Percentiles rank a stretch among this genome's conserved stretches.
Evolutionary conservation across 2,329 filamentous ascomycete species (phyloP).

Genomic region (Colletotrichum phormii): DNA sequence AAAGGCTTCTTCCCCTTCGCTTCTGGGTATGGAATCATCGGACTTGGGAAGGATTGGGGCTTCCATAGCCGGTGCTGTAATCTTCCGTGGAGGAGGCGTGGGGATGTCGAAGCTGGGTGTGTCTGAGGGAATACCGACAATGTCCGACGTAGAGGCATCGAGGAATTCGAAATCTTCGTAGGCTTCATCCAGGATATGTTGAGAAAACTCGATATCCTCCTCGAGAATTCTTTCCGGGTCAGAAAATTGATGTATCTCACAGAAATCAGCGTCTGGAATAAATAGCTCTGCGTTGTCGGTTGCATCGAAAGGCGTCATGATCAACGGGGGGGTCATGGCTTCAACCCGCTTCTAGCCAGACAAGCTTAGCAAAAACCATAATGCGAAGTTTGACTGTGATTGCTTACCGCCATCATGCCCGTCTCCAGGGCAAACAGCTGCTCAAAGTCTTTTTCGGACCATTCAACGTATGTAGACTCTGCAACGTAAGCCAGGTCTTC

Average conservation of each 20-base stretch:
- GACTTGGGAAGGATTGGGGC: not conserved
- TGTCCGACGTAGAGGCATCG: not conserved
- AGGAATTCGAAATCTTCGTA: not conserved
- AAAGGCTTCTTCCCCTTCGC: not conserved
- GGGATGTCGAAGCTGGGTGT: conserved; percentile 5
- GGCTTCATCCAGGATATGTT: conserved; percentile 3
- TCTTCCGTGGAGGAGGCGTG: not conserved
- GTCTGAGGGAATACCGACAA: not conserved
- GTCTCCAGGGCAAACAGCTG: conserved; percentile 12
- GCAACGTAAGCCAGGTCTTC: conserved; percentile 21
- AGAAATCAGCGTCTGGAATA: conserved; percentile 37
- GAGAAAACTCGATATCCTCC: conserved; percentile 17
- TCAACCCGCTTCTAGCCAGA: conserved; percentile 17
- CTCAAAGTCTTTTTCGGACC: not conserved
- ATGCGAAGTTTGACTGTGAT: not conserved
- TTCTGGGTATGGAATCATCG: not conserved
- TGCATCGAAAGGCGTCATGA: not conserved
- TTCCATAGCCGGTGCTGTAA: not conserved
- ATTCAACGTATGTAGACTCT: not conserved
- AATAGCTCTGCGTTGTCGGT: conserved; percentile 35
- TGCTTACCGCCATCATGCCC: no score
- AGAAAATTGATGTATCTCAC: conserved; percentile 44
- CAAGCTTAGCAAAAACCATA: conserved; percentile 5
- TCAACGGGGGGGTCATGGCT: conserved; percentile 9
- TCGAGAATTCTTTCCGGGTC: conserved; percentile 44